These are phyloP conservation scores for Vitis hybrid DNA, from an alignment of 177 flowering plant genomes.

Conservation along the genomic window DNA sequence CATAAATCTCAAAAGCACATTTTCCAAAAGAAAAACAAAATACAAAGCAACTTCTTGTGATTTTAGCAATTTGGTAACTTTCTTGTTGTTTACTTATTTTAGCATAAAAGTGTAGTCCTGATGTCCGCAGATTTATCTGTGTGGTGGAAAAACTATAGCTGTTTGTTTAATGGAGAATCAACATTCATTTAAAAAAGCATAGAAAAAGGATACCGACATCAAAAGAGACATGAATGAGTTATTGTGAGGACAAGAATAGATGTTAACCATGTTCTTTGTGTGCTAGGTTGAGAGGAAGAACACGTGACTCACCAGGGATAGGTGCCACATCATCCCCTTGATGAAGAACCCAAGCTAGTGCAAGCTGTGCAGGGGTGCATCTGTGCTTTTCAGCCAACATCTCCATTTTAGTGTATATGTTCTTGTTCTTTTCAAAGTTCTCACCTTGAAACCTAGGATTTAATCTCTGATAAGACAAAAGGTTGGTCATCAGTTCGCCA, in stretches of 20 bases:
- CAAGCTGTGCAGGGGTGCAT: conserved; percentile 24
- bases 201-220: background rate
- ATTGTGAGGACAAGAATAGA: background rate
- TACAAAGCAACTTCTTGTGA: no score
- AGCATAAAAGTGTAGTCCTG: no score
- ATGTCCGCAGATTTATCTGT: no score
- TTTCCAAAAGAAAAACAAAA: no score
- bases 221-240: background rate
- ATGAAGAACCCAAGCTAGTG: conserved; percentile 23
- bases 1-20: no score
- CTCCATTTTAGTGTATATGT: conserved; percentile 6
- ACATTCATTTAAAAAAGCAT: no score
- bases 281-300: background rate
- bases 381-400: conserved; percentile 10
- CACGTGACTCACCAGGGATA: conserved; percentile 21
- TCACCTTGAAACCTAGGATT: conserved; percentile 21
- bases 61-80: no score
- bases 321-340: conserved; percentile 29
- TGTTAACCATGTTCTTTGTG: no score
- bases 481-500: background rate
- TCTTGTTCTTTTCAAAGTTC: conserved; percentile 19
- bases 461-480: background rate
- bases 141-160: no score
- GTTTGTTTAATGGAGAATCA: no score
- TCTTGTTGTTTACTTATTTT: no score